phyloP scores from a whole-genome alignment of 2,329 filamentous ascomycete genomes.

The Chaetomium globosum region DNA sequence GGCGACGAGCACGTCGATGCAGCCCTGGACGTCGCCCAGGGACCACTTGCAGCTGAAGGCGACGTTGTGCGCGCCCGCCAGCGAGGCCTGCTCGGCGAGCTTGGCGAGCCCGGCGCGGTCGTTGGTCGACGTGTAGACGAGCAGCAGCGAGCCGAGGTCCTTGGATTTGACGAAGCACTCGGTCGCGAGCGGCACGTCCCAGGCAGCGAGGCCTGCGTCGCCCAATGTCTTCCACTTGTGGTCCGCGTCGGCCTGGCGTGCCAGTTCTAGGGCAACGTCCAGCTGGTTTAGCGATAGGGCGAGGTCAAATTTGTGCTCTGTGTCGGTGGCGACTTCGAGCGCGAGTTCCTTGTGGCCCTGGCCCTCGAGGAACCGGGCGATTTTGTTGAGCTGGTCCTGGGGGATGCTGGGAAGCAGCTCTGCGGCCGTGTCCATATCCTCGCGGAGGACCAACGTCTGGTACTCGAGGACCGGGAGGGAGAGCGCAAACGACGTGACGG shows the following conservation, averaged over 20 bases:
- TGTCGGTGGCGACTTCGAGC: conserved; percentile 88
- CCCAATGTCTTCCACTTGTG: conserved; percentile 99
- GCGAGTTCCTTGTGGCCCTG: conserved; percentile 97
- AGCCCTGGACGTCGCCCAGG: conserved; percentile 77
- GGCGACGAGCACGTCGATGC: conserved; percentile 75
- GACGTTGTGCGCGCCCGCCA: conserved; percentile 82
- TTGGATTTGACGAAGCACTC: conserved; percentile 92
- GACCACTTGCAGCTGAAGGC: conserved; percentile 91
- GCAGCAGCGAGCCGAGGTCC: conserved; percentile 83
- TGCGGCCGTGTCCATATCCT: conserved; percentile 87
- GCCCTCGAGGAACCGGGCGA: conserved; percentile 93
- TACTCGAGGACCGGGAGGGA: conserved; percentile 95
- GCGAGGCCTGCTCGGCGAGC: conserved; percentile 74
- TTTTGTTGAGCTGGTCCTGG: conserved; percentile 94
- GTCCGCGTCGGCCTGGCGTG: conserved; percentile 79
- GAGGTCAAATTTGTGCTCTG: conserved; percentile 95
- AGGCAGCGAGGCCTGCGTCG: conserved; percentile 81
- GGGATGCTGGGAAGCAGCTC: conserved; percentile 84
- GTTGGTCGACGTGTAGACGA: conserved; percentile 84
- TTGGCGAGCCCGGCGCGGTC: conserved; percentile 73
- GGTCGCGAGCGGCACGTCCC: conserved; percentile 85
- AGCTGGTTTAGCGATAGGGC: conserved; percentile 81
- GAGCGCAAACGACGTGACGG: conserved; percentile 84
- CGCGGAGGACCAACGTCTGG: conserved; percentile 91
- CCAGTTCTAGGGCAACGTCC: conserved; percentile 81